Evolutionary conservation across 2,329 filamentous ascomycete genomes (phyloP), one percentile per base, ranked within the genome.

Genomic region (Lasiodiplodia gonubiensis): DNA sequence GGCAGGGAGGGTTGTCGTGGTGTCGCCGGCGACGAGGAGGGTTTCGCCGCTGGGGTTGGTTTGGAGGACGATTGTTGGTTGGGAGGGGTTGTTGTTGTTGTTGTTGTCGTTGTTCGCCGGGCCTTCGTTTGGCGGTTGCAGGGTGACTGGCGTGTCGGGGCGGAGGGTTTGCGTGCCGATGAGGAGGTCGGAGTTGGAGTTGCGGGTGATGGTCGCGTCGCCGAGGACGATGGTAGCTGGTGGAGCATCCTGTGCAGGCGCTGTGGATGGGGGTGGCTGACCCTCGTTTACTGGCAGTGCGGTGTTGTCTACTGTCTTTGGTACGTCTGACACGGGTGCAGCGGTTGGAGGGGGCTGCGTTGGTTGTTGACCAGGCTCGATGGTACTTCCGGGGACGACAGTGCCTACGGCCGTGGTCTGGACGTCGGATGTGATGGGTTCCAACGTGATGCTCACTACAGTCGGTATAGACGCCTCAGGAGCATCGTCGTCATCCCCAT

Each of bases 1-100:
- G 14, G 53, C 8, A 25, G 51, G 51, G 12, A 39, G 30, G 21
- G 33, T 57, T 7, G 48, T 64, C 10, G 49, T 64, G 4, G 33
- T 39, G 61, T 14, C 48, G 21, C 35, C 16, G 21, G 25, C 61
- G 48, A 42, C 33, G 21, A 54, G 46, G n/a, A 39, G 6, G 33
- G 61, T 64, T 33, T 23, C n/a, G 30, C 25, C 52, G 6, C n/a
- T n/a, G 42, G 42, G 42, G 33, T 6, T 25, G 30, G 61, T 53
- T 37, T 64, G 46, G 30, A 64, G 49, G 46, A 49, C n/a, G 21
- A 64, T 16, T 14, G 48, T 64, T 11, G 33, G n/a, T 39, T 23
- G n/a, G n/a, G 61, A 21, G 27, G 25, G 6, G 3, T 27, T 18
- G 46, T 16, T n/a, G 8, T 57, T 30, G 18, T 52, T 52, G 10